phyloP scores from a whole-genome alignment of 345 rosid species.

The Streptanthus diversifolius region DNA sequence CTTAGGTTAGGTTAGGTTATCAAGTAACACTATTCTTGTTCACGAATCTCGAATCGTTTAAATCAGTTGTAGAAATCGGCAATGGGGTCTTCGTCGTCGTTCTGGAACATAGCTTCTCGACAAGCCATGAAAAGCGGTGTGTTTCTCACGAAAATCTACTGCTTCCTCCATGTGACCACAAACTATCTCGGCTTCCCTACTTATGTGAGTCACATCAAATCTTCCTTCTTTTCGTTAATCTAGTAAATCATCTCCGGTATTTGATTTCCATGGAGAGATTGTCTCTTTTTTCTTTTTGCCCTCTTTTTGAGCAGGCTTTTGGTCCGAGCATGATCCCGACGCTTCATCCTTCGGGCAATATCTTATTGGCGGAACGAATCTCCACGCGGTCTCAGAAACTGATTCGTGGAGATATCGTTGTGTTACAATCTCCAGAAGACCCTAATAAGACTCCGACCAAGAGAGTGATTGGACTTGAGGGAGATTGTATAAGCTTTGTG shows the following conservation, averaged over 20 bases:
- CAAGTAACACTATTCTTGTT: not conserved
- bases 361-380: constrained; percentile 53
- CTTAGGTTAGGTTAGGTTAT: no score
- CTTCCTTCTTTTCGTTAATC: not conserved
- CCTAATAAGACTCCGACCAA: constrained; percentile 46
- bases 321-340: constrained; percentile 89
- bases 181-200: constrained; percentile 40
- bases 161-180: constrained; percentile 51
- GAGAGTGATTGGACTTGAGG: not conserved
- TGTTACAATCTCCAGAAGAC: constrained; percentile 51
- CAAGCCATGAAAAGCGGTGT: constrained; percentile 15
- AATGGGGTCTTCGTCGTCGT: constrained; percentile 9
- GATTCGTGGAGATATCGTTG: constrained; percentile 59
- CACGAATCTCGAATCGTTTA: not conserved
- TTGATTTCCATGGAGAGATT: no score
- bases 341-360: constrained; percentile 44
- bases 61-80: not conserved
- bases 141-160: constrained; percentile 33
- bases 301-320: constrained; percentile 33
- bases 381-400: constrained; percentile 45
- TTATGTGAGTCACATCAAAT: constrained; percentile 37
- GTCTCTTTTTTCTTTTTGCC: not conserved
- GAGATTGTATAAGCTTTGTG: constrained; percentile 37
- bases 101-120: constrained; percentile 31
- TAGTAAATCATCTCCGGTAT: not conserved